phyloP scores from a whole-genome alignment of 495 filamentous ascomycete genomes.

The Tuber calosporum region DNA sequence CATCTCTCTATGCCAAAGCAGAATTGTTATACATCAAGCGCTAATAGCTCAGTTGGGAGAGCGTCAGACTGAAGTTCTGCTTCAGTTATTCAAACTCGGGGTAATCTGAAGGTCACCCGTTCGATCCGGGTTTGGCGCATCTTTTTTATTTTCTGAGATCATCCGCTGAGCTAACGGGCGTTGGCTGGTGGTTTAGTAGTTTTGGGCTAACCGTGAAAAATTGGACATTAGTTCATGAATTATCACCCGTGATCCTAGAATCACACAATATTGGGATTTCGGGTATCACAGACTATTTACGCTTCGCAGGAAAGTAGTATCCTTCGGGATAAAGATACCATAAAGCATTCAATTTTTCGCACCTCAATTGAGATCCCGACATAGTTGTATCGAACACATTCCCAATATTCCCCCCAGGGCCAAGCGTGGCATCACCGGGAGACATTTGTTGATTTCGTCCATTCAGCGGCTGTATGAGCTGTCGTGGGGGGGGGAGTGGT shows the following conservation, averaged over 20 bases:
- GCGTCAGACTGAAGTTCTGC: conserved; percentile 8
- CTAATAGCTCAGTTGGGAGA: conserved; percentile 17
- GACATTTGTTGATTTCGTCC: conserved; percentile 19
- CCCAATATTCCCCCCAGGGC: not conserved
- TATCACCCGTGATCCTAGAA: not conserved
- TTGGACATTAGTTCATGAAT: not conserved
- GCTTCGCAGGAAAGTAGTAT: not conserved
- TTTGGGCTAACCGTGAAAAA: not conserved
- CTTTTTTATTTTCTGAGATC: not conserved
- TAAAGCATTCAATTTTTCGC: not conserved
- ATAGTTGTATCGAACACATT: not conserved
- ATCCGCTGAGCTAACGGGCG: too few relatives aligned
- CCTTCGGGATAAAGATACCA: not conserved
- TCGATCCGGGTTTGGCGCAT: conserved; percentile 14
- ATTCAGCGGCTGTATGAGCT: not conserved
- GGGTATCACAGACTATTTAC: not conserved
- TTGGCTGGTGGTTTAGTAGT: not conserved
- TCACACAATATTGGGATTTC: not conserved
- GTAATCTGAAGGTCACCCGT: conserved; percentile 17
- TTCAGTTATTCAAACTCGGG: conserved; percentile 1
- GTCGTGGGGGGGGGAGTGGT: not conserved
- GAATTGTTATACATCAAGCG: not conserved
- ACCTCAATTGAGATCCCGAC: not conserved
- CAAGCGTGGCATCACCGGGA: conserved; percentile 8
- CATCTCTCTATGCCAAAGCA: not conserved